Conservation (phyloP, 1,284 basidiomycete genomes). For the Pyrrhoderma lamaoense region DNA sequence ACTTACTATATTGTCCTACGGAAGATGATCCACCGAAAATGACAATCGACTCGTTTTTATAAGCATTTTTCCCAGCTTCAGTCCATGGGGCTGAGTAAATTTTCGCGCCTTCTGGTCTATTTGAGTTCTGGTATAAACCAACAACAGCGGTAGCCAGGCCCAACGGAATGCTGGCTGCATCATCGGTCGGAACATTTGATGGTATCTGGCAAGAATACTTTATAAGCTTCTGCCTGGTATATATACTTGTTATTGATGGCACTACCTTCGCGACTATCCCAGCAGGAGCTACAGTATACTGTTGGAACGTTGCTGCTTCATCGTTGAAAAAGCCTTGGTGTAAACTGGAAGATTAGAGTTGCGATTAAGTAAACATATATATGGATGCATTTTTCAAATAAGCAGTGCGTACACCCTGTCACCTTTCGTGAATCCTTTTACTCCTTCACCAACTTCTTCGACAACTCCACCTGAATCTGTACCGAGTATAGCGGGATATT, state of each 20-base stretch:
- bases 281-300: slow-evolving; percentile 23
- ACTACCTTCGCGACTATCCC: slow-evolving; percentile 24
- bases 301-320: slow-evolving; percentile 24
- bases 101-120: background rate
- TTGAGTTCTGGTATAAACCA: slow-evolving; percentile 24
- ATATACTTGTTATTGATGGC: no score
- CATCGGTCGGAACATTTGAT: slow-evolving; percentile 26
- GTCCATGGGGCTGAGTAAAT: slow-evolving; percentile 19
- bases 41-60: slow-evolving; percentile 26
- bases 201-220: slow-evolving; percentile 23
- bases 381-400: no score
- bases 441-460: slow-evolving; percentile 33
- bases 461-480: slow-evolving; percentile 38
- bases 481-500: slow-evolving; percentile 40
- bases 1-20: slow-evolving; percentile 32
- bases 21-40: slow-evolving; percentile 32
- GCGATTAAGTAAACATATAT: background rate
- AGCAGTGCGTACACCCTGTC: slow-evolving; percentile 33
- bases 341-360: slow-evolving; percentile 19
- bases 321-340: slow-evolving; percentile 22
- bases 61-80: slow-evolving; percentile 23
- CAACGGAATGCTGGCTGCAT: slow-evolving; percentile 34
- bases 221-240: background rate
- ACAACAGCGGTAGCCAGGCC: slow-evolving; percentile 33
- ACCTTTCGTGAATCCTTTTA: slow-evolving; percentile 31